Evolutionary conservation across 202 grass and related monocot genomes (phyloP).

Genomic region (Tripidium arundinaceum): DNA sequence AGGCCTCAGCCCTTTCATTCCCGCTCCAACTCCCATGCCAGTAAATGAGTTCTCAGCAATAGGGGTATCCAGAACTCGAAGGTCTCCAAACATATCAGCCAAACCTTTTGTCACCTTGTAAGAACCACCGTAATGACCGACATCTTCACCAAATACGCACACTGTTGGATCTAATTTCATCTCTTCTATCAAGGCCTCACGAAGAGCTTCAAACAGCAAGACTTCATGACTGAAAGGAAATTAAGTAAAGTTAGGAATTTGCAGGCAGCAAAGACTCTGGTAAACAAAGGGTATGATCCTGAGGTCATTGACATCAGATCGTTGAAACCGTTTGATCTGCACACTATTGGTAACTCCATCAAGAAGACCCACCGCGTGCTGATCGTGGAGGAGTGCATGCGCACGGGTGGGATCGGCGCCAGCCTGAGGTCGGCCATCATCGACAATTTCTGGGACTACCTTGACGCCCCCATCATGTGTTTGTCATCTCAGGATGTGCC

Average conservation of each 20-base stretch:
- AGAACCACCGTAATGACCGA: too few relatives aligned
- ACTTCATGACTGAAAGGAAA: too few relatives aligned
- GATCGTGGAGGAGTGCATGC: conserved; percentile 87
- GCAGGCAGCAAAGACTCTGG: conserved; percentile 67
- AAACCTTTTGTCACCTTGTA: too few relatives aligned
- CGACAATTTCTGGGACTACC: conserved; percentile 90
- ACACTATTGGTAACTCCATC: conserved; percentile 61
- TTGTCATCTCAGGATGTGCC: conserved; percentile 86
- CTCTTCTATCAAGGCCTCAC: too few relatives aligned
- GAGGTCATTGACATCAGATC: conserved; percentile 85
- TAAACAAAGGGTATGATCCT: conserved; percentile 72
- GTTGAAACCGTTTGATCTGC: conserved; percentile 72
- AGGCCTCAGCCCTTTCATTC: conserved; percentile 65
- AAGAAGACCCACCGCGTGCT: conserved; percentile 80
- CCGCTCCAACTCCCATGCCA: conserved; percentile 74
- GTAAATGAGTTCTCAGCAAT: conserved; percentile 94
- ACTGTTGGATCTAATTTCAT: too few relatives aligned
- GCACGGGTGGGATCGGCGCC: conserved; percentile 70
- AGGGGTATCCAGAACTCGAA: conserved; percentile 77
- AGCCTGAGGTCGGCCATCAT: conserved; percentile 71
- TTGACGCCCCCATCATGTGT: conserved; percentile 70
- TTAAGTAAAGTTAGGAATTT: too few relatives aligned
- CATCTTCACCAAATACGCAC: too few relatives aligned
- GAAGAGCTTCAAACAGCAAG: too few relatives aligned
- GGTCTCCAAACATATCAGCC: conserved; percentile 66